A percentile compares a stretch with the other conserved stretches of the same genome.
Conservation (phyloP, 768 basidiomycete species). For the Lactifluus subvellereus region DNA sequence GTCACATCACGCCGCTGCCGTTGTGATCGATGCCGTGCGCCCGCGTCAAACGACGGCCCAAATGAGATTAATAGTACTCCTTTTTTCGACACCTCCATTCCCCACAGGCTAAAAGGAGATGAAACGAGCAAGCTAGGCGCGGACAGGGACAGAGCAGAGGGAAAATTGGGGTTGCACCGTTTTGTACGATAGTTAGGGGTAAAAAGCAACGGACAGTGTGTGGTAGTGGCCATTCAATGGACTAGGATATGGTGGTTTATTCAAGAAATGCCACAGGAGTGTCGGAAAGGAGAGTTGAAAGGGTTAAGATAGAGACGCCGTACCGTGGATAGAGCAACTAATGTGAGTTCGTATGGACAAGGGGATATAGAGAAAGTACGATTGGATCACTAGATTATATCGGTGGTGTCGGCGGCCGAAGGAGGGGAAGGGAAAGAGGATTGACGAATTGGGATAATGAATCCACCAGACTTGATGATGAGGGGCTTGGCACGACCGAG, state of each 20-base stretch:
- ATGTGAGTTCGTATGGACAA: not conserved
- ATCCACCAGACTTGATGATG: not conserved
- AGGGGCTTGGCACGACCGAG: not conserved
- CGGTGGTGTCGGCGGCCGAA: not conserved
- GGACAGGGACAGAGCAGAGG: not conserved
- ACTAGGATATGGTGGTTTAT: not conserved
- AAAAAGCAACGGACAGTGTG: not conserved
- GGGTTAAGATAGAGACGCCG: not conserved
- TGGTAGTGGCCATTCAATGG: not conserved
- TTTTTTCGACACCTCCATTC: not conserved
- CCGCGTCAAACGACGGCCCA: conserved; percentile 26
- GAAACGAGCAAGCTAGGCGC: not conserved
- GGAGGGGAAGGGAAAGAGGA: not conserved
- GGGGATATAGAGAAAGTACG: not conserved
- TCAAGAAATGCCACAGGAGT: not conserved
- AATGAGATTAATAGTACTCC: not conserved
- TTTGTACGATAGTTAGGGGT: not conserved
- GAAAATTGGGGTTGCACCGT: not conserved
- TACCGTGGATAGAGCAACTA: not conserved
- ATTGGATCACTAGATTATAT: not conserved
- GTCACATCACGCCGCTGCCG: conserved; percentile 31
- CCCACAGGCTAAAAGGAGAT: not conserved
- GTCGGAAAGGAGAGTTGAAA: not conserved
- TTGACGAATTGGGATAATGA: not conserved
- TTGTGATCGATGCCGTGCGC: conserved; percentile 35